These are phyloP conservation scores for Microthlaspi erraticum DNA, from an alignment of 345 rosid genomes.

Conservation along the genomic window DNA sequence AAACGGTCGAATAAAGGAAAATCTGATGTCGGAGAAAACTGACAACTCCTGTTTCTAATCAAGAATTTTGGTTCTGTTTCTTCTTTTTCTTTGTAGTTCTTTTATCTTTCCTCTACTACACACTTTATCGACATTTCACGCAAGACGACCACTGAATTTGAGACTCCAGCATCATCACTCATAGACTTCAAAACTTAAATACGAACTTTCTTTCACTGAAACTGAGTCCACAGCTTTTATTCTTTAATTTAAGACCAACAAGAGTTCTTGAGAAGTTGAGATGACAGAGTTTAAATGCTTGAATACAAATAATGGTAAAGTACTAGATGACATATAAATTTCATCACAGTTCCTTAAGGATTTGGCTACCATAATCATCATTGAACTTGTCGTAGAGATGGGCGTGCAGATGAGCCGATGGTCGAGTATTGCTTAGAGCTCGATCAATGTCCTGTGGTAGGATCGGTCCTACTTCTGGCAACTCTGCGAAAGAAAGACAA, in stretches of 20 bases:
- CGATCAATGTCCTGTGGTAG: slow-evolving; percentile 65
- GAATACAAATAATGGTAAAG: slow-evolving; percentile 19
- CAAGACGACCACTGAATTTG: neutral
- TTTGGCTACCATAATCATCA: slow-evolving; percentile 89
- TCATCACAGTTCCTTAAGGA: slow-evolving; percentile 52
- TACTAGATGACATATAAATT: slow-evolving; percentile 11
- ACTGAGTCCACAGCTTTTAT: slow-evolving; percentile 19
- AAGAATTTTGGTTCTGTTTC: slow-evolving; percentile 1
- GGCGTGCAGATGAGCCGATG: slow-evolving; percentile 90
- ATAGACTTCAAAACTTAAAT: neutral
- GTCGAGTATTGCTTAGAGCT: slow-evolving; percentile 88
- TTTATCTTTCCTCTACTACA: neutral
- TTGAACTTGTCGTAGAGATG: slow-evolving; percentile 89
- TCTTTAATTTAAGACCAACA: neutral
- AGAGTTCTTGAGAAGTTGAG: neutral
- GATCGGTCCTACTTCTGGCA: slow-evolving; percentile 83
- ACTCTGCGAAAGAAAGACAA: slow-evolving; percentile 62
- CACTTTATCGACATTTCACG: neutral
- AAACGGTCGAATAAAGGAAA: slow-evolving; percentile 31
- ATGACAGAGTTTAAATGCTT: neutral
- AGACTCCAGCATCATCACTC: neutral
- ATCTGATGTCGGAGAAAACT: slow-evolving; percentile 22
- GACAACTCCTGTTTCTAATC: slow-evolving; percentile 24
- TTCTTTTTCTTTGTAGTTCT: neutral
- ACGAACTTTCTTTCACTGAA: neutral